Conservation (phyloP, 1,284 basidiomycete genomes). For the Fistulinella staudtii region DNA sequence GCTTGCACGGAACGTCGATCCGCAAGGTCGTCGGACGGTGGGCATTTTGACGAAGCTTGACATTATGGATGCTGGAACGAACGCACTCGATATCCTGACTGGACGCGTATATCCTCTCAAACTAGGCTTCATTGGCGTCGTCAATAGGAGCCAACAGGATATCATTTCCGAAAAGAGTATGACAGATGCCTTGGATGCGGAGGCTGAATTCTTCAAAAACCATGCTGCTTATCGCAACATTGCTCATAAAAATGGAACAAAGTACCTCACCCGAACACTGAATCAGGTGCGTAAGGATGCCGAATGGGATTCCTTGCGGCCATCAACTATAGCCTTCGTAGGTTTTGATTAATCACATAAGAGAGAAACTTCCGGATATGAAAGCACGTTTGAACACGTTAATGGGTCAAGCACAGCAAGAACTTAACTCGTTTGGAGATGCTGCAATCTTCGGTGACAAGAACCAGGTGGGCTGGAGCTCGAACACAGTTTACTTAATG, state of each 20-base stretch:
- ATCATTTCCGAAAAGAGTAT: conserved; percentile 90
- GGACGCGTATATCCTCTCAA: conserved; percentile 97
- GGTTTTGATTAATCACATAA: conserved; percentile 97
- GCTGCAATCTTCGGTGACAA: conserved; percentile 89
- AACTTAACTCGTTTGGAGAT: conserved; percentile 95
- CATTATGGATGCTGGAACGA: conserved; percentile 98
- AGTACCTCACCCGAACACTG: conserved; percentile 89
- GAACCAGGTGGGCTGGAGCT: conserved; percentile 60
- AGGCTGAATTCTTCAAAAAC: conserved; percentile 88
- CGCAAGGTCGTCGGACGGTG: conserved; percentile 92
- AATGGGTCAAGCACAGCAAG: conserved; percentile 99
- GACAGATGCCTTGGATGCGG: conserved; percentile 79
- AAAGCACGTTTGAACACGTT: conserved; percentile 97
- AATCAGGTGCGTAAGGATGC: conserved; percentile 68
- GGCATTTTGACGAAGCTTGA: conserved; percentile 97
- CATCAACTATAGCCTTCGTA: conserved; percentile 27
- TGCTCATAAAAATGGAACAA: conserved; percentile 95
- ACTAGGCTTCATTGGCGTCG: conserved; percentile 96
- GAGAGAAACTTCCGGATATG: conserved; percentile 99
- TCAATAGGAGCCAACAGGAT: conserved; percentile 97
- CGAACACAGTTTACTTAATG: conserved; percentile 7
- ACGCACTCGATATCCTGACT: conserved; percentile 93
- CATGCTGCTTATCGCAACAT: conserved; percentile 96
- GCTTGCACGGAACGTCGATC: conserved; percentile 92
- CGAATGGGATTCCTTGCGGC: not conserved